Evolutionary conservation across 805 yeast species (phyloP), one percentile per base, ranked within the genome.

Genomic region (Cyberlindnera petersonii): DNA sequence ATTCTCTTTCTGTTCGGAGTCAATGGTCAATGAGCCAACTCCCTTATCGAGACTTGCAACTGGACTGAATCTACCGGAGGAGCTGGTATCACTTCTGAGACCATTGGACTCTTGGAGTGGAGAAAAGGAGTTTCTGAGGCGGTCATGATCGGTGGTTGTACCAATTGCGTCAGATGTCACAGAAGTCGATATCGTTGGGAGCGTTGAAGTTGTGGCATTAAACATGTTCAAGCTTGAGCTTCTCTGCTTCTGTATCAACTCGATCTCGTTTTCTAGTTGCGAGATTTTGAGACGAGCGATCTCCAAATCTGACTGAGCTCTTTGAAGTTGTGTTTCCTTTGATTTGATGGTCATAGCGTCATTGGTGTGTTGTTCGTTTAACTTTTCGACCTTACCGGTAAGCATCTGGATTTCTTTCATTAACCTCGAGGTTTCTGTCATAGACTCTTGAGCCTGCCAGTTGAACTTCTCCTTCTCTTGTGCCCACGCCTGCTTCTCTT

Each of bases 301-400:
- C 31, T 81, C 87, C 33, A 79, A 58, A 51, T 86, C 93, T 33
- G 77, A 72, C 29, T 66, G 72, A 18, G 77, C 61, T 31, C 93
- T 63, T 30, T 71, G 65, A 8, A 85, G 58, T 54, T 81, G 87
- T 0, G 86, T 76, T 34, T 85, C 93, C 47, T 77, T 79, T 23
- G 85, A 79, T 56, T 82, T 82, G 18, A 75, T 55, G 39, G 71
- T 64, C 49, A 81, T 64, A 31, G 64, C 63, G 33, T 72, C 68
- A 28, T 66, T 68, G 3, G 80, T 75, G 34, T 71, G 69, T 35
- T 76, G 79, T 33, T 71, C 75, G 45, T 66, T 67, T 31, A 72
- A 53, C 36, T 56, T 65, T 15, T 73, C 77, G 11, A 66, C 43
- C 40, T 65, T 54, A 19, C 24, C 36, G 3, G 42, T 42, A 16